Evolutionary conservation across 805 yeast genomes (phyloP).

Genomic region (Spathaspora sp.): DNA sequence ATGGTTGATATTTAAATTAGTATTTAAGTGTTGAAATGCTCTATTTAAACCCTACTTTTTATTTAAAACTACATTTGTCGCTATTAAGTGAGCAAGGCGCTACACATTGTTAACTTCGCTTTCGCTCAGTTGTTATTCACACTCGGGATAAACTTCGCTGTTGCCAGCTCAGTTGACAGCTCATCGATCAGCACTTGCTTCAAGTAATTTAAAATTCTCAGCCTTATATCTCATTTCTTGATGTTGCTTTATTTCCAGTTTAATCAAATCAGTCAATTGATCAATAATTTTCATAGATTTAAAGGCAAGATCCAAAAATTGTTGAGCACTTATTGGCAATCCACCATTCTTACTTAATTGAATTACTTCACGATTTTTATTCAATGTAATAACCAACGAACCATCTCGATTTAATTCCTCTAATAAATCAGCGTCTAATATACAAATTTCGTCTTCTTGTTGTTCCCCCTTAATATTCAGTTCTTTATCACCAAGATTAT

Average conservation of each 20-base stretch:
- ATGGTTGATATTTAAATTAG: no score
- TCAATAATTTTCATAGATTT: slow-evolving; percentile 65
- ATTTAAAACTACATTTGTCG: no score
- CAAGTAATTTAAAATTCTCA: slow-evolving; percentile 27
- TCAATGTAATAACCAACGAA: slow-evolving; percentile 76
- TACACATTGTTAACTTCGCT: no score
- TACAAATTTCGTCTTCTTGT: slow-evolving; percentile 51
- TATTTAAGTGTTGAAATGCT: no score
- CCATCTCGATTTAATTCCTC: slow-evolving; percentile 82
- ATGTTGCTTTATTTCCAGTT: slow-evolving; percentile 52
- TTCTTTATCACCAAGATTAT: slow-evolving; percentile 61
- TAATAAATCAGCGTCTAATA: slow-evolving; percentile 71
- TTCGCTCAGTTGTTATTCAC: no score
- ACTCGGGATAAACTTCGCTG: no score
- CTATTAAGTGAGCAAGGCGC: no score
- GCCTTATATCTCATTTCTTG: slow-evolving; percentile 42
- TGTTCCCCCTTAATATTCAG: slow-evolving; percentile 68
- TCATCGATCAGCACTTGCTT: slow-evolving; percentile 33
- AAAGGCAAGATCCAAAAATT: slow-evolving; percentile 64
- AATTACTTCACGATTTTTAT: slow-evolving; percentile 86
- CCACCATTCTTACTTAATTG: slow-evolving; percentile 93
- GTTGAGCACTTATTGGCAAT: slow-evolving; percentile 68
- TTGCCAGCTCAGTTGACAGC: no score
- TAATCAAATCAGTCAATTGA: slow-evolving; percentile 60
- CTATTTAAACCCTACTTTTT: no score